Base-by-base conservation (phyloP, 2,329 filamentous ascomycete species). In the Venturia asperata region DNA sequence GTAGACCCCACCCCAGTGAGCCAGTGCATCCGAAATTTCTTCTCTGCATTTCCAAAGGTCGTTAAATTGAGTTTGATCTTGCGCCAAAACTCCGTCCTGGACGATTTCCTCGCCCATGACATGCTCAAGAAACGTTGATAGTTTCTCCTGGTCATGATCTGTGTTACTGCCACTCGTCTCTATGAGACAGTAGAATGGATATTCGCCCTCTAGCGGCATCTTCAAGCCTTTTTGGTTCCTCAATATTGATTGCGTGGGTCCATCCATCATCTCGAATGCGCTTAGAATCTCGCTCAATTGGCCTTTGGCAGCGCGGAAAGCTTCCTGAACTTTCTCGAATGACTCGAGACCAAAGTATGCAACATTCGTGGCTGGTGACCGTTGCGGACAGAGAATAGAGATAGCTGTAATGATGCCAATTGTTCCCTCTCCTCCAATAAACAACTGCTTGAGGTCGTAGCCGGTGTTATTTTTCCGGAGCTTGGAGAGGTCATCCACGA, bases 391-490 rank as follows among this genome's bases (percentile, higher is more conserved):
- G 70, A 93, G 83, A 68, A 99, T 89, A 3, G 92, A 92, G 45
- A 97, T 83, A 60, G 85, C 92, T 21, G 94, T 99, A 71, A 99
- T 90, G 72, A 97, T 89, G 64, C 94, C 94, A 68, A 97, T 89
- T 5, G 94, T 97, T 30, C 94, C 94, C 77, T 99, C 94, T 41
- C 87, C 90, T 58, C 94, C 94, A 71, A 99, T 96, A 75, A 99
- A 97, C 43, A 97, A 84, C 77, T 97, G 93, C 81, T 97, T 97
- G 66, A 97, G 78, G 75, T 99, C 95, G 77, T 97, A 99, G 37
- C 94, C 94, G 1, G 94, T 99, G 80, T 99, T 99, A 82, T 99
- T 97, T 82, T 99, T 99, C 70, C 94, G 87, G 66, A 99, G 81
- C 67, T 85, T 92, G 70, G 86, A 89, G 41, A 99, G 85, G 71